Evolutionary conservation across 1,139 yeast species (phyloP).

Genomic region (Debaryomyces subglobosus): DNA sequence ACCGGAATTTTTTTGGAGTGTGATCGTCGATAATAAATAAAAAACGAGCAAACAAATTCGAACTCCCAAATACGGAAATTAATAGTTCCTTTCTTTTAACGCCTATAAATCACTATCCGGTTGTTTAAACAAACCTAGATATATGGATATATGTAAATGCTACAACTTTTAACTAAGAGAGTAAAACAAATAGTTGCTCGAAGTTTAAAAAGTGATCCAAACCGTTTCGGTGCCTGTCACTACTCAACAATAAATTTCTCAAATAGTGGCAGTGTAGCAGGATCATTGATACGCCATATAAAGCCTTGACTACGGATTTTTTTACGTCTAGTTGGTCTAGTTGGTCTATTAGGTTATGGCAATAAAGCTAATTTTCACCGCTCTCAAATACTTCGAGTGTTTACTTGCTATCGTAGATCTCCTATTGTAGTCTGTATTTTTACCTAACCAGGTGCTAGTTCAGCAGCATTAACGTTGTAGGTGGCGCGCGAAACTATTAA

Average conservation of each 20-base stretch:
- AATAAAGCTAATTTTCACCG: background rate
- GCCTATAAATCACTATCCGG: background rate
- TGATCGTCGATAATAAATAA: conserved; percentile 1
- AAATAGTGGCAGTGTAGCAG: conserved; percentile 7
- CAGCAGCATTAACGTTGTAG: background rate
- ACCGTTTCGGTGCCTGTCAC: background rate
- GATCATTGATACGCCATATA: background rate
- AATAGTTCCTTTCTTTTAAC: background rate
- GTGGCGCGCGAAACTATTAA: background rate
- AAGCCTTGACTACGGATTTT: background rate
- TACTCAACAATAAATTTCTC: conserved; percentile 1
- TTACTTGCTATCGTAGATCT: background rate
- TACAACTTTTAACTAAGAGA: background rate
- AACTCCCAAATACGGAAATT: conserved; percentile 8
- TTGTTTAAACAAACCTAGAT: background rate
- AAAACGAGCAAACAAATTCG: conserved; percentile 8
- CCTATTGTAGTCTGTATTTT: background rate
- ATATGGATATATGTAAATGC: background rate
- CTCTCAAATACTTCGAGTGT: background rate
- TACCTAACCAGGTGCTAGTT: background rate
- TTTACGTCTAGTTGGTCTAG: background rate
- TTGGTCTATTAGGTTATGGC: background rate
- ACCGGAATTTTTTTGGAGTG: conserved; percentile 3
- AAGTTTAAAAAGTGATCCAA: background rate
- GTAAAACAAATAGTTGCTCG: background rate